Evolutionary conservation across 2,329 filamentous ascomycete species (phyloP).

Genomic region (Colletotrichum caudatum): DNA sequence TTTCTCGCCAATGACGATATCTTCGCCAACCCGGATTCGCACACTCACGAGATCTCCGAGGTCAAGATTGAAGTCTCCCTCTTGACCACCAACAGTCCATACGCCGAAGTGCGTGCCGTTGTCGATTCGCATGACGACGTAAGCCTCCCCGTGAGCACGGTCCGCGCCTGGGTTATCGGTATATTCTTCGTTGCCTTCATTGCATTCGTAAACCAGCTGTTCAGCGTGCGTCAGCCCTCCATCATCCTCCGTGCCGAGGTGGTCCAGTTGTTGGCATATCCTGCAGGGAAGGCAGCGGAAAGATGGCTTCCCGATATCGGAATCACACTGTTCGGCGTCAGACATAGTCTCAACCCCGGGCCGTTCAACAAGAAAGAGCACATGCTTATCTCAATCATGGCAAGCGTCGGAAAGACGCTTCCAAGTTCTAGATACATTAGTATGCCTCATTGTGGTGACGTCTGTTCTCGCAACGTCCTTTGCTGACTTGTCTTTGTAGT

Average conservation of each 20-base stretch:
- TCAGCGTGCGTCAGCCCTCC: conserved; percentile 56
- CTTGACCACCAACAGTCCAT: conserved; percentile 52
- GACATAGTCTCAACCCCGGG: conserved; percentile 60
- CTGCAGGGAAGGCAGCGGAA: conserved; percentile 52
- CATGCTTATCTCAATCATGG: conserved; percentile 66
- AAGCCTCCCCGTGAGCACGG: conserved; percentile 55
- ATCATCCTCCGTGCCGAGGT: conserved; percentile 56
- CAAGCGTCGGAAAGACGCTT: conserved; percentile 61
- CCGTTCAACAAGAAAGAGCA: conserved; percentile 68
- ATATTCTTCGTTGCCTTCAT: conserved; percentile 51
- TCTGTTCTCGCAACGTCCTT: too few species aligned
- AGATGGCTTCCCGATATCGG: conserved; percentile 50
- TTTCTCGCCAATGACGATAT: conserved; percentile 50
- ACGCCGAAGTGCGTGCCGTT: conserved; percentile 59
- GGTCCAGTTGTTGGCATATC: conserved; percentile 55
- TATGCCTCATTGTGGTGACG: not conserved
- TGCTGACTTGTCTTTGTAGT: conserved; percentile 49
- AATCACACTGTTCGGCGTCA: conserved; percentile 52
- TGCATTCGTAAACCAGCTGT: conserved; percentile 54
- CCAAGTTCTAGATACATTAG: conserved; percentile 59
- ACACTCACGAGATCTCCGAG: conserved; percentile 47
- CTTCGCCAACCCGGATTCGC: conserved; percentile 45
- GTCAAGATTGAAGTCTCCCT: conserved; percentile 51
- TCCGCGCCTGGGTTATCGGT: conserved; percentile 55
- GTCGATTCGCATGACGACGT: conserved; percentile 58